Conservation (phyloP, 495 filamentous ascomycete species). For the Xylaria acuta region DNA sequence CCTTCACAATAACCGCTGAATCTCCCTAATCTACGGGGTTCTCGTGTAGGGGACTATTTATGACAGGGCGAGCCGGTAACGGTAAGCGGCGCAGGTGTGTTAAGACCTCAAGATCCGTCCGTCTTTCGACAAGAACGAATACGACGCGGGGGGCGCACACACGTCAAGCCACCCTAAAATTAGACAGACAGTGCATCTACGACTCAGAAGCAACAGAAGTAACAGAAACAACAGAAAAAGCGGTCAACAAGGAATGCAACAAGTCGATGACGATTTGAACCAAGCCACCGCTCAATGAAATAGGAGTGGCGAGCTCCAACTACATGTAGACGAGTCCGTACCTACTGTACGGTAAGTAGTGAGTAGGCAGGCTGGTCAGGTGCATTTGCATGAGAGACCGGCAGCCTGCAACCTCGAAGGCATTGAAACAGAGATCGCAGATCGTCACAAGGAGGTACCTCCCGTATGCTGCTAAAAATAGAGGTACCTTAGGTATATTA, state of each 20-base stretch:
- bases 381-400: not conserved
- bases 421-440: no score
- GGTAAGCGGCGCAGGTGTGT: not conserved
- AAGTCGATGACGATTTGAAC: not conserved
- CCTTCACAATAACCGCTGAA: not conserved
- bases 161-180: slow-evolving; percentile 11
- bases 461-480: not conserved
- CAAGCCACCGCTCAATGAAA: not conserved
- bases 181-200: not conserved
- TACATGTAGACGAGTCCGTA: not conserved
- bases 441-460: slow-evolving; percentile 10
- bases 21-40: not conserved
- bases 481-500: not conserved
- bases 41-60: not conserved
- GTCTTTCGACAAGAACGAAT: not conserved
- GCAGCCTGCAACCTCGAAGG: not conserved
- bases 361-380: not conserved
- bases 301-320: not conserved
- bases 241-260: slow-evolving; percentile 6
- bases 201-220: no score
- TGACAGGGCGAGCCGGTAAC: not conserved
- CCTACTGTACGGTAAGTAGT: not conserved
- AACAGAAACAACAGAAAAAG: not conserved
- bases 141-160: not conserved
- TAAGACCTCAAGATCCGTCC: not conserved